phyloP scores from a whole-genome alignment of 2,329 filamentous ascomycete genomes.

The Exophiala sideris region DNA sequence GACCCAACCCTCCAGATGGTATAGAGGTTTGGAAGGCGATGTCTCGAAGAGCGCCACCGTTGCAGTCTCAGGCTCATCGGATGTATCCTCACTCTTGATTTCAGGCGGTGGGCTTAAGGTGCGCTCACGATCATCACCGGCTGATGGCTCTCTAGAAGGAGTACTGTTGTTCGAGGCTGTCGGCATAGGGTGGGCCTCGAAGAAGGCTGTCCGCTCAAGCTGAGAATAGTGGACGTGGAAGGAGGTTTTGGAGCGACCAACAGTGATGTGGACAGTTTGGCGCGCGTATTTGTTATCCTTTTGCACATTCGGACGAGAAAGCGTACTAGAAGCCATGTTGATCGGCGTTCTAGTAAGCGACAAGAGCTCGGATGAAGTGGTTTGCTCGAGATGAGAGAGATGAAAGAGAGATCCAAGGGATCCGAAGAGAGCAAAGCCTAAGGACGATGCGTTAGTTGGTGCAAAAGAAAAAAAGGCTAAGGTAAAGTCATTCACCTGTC shows the following conservation, averaged over 20 bases:
- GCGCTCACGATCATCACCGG: neutral
- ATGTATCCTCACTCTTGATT: neutral
- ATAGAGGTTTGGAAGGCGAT: slow-evolving; percentile 2
- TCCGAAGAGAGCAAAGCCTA: too few species aligned
- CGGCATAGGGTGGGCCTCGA: slow-evolving; percentile 18
- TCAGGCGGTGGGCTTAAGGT: slow-evolving; percentile 2
- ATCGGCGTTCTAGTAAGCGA: too few species aligned
- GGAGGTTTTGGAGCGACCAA: slow-evolving; percentile 10
- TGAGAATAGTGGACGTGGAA: slow-evolving; percentile 22
- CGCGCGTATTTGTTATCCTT: slow-evolving; percentile 6
- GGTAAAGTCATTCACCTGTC: neutral
- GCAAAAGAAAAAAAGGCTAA: neutral
- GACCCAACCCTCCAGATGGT: slow-evolving; percentile 13
- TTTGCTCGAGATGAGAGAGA: too few species aligned
- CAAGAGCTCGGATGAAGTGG: too few species aligned
- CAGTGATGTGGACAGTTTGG: slow-evolving; percentile 21
- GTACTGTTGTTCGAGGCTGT: neutral
- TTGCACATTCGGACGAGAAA: neutral
- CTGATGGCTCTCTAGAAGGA: neutral
- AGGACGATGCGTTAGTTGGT: too few species aligned
- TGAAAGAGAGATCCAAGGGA: too few species aligned
- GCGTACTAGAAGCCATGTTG: neutral
- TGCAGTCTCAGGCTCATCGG: neutral
- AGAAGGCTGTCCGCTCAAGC: slow-evolving; percentile 23
- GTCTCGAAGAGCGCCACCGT: neutral